Conservation (phyloP, 768 basidiomycete genomes). For the Termitomyces sp. region DNA sequence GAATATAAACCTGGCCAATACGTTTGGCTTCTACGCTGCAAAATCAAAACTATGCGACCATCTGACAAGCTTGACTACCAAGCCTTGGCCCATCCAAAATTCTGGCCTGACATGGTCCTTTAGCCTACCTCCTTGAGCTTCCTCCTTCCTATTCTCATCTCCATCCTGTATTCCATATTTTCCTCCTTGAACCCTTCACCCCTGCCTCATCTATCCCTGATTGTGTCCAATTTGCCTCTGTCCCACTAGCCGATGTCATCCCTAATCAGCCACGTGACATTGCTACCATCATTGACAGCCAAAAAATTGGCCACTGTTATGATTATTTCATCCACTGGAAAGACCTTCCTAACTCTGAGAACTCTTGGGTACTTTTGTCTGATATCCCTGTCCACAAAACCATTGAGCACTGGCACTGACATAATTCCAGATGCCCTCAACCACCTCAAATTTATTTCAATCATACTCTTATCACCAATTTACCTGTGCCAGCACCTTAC, state of each 20-base stretch:
- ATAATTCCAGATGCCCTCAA: not conserved
- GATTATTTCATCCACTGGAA: slow-evolving; percentile 10
- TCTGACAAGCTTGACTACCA: no score
- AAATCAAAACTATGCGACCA: slow-evolving; percentile 6
- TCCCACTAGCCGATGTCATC: no score
- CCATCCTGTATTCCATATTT: no score
- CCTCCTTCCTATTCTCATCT: no score
- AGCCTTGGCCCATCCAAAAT: no score
- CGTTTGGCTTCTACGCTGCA: slow-evolving; percentile 3
- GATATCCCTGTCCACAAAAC: slow-evolving; percentile 10
- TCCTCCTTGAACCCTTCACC: no score
- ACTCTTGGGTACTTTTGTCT: slow-evolving; percentile 16
- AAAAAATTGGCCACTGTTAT: slow-evolving; percentile 8
- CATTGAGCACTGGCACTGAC: slow-evolving; percentile 3
- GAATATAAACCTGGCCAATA: slow-evolving; percentile 1
- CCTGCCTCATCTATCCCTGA: no score
- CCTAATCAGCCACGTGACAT: no score
- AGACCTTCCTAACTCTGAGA: slow-evolving; percentile 9
- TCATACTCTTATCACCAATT: not conserved
- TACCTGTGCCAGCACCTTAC: not conserved
- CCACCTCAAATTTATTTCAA: slow-evolving; percentile 8
- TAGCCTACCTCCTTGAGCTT: no score
- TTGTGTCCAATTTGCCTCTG: no score
- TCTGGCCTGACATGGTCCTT: no score
- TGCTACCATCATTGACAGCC: no score